Evolutionary conservation across 768 basidiomycete species (phyloP).

Genomic region (Boletellus emodensis): DNA sequence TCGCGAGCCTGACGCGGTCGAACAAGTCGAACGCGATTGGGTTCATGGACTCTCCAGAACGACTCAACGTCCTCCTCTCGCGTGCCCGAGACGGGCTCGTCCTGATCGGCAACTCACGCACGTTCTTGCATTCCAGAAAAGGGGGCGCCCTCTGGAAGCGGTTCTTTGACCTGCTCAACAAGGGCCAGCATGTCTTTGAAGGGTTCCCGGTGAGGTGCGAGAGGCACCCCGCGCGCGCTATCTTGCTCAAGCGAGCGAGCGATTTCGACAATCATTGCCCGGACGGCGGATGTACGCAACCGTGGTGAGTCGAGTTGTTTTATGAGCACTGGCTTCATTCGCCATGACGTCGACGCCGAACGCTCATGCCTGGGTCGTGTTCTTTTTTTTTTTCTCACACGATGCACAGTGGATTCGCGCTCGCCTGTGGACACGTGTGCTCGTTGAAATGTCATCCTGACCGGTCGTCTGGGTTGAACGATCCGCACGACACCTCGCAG

Average conservation of each 20-base stretch:
- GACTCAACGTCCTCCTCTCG: slow-evolving; percentile 70
- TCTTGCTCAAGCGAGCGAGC: slow-evolving; percentile 33
- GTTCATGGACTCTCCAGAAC: slow-evolving; percentile 67
- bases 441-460: slow-evolving; percentile 56
- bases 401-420: slow-evolving; percentile 2
- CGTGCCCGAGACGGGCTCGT: slow-evolving; percentile 63
- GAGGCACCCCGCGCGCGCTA: slow-evolving; percentile 43
- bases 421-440: slow-evolving; percentile 42
- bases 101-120: slow-evolving; percentile 62
- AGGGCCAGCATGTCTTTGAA: slow-evolving; percentile 45
- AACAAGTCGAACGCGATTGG: slow-evolving; percentile 57
- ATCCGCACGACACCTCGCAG: slow-evolving; percentile 27
- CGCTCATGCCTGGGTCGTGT: too few relatives aligned
- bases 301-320: slow-evolving; percentile 43
- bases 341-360: too few relatives aligned
- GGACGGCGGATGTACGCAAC: slow-evolving; percentile 59
- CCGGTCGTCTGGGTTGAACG: slow-evolving; percentile 36
- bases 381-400: too few relatives aligned
- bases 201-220: slow-evolving; percentile 61
- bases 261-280: slow-evolving; percentile 57
- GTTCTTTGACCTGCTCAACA: slow-evolving; percentile 43
- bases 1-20: slow-evolving; percentile 59
- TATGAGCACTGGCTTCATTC: too few relatives aligned
- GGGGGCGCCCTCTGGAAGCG: slow-evolving; percentile 49
- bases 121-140: slow-evolving; percentile 52